Percentiles rank a stretch among this genome's conserved stretches.
Evolutionary conservation across 1,139 yeast species (phyloP).

Genomic region (Scheffersomyces quercinus): DNA sequence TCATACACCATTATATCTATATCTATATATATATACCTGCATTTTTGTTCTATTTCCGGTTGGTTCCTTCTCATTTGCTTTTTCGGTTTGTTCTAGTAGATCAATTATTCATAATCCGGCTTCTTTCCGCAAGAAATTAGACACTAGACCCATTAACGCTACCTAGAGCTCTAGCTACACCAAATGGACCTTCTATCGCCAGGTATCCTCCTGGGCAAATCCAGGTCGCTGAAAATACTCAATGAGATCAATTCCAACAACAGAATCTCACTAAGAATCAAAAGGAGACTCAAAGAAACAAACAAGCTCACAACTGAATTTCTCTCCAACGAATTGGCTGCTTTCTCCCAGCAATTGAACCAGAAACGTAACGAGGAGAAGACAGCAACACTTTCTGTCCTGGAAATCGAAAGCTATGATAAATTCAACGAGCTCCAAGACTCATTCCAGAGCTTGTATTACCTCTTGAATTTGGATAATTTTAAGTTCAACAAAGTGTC

Average conservation of each 20-base stretch:
- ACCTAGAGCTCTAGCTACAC: too few species aligned
- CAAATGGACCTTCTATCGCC: slow-evolving; percentile 17
- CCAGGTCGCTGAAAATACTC: slow-evolving; percentile 11
- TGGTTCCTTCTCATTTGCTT: neutral
- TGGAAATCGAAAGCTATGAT: neutral
- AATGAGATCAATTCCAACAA: slow-evolving; percentile 15
- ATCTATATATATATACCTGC: neutral
- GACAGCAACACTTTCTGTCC: neutral
- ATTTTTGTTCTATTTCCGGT: neutral
- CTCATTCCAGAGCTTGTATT: slow-evolving; percentile 25
- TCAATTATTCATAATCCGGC: too few species aligned
- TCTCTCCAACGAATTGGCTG: slow-evolving; percentile 10
- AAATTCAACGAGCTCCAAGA: slow-evolving; percentile 19
- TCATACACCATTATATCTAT: neutral
- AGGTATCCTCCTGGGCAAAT: slow-evolving; percentile 12
- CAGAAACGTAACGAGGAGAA: neutral
- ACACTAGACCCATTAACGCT: too few species aligned
- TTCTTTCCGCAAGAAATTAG: too few species aligned
- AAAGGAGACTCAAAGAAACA: slow-evolving; percentile 11
- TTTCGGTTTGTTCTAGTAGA: neutral
- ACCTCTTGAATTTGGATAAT: slow-evolving; percentile 23
- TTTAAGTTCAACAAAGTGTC: slow-evolving; percentile 20
- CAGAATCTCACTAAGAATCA: slow-evolving; percentile 12
- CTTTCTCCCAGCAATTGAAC: slow-evolving; percentile 1
- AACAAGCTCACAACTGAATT: slow-evolving; percentile 11